A percentile compares a stretch with the other conserved stretches of the same genome.
Evolutionary conservation across 129 eudicot genomes (phyloP).

Genomic region (Flaveria robusta): DNA sequence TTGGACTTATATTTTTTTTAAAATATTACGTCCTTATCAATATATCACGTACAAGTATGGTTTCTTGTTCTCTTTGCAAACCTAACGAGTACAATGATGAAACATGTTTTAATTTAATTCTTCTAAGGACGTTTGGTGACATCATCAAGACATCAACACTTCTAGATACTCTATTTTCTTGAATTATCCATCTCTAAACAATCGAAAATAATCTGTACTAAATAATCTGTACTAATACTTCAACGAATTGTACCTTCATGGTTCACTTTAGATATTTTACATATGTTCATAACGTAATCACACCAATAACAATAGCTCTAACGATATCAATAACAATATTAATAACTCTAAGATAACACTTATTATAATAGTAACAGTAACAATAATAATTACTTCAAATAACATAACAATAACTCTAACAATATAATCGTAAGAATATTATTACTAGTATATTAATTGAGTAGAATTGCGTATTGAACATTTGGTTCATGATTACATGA

Average conservation of each 20-base stretch:
- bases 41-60: background rate
- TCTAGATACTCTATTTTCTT: conserved; percentile 15
- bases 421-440: no score
- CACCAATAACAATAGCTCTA: no score
- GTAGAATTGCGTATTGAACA: conserved; percentile 24
- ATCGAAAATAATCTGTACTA: background rate
- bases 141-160: background rate
- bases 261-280: background rate
- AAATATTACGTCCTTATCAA: conserved; percentile 17
- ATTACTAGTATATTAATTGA: background rate
- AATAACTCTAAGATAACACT: background rate
- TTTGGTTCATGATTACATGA: conserved; percentile 35
- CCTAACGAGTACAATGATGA: conserved; percentile 22
- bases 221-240: background rate
- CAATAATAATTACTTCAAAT: no score
- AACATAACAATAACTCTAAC: no score
- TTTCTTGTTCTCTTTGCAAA: conserved; percentile 17
- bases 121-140: background rate
- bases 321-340: background rate
- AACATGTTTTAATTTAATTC: conserved; percentile 17
- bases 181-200: background rate
- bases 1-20: no score
- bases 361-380: no score
- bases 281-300: background rate
- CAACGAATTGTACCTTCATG: background rate